Percentiles rank a stretch among this genome's conserved stretches.
Evolutionary conservation across 805 yeast genomes (phyloP).

Genomic region (Henningerozyma blattae): DNA sequence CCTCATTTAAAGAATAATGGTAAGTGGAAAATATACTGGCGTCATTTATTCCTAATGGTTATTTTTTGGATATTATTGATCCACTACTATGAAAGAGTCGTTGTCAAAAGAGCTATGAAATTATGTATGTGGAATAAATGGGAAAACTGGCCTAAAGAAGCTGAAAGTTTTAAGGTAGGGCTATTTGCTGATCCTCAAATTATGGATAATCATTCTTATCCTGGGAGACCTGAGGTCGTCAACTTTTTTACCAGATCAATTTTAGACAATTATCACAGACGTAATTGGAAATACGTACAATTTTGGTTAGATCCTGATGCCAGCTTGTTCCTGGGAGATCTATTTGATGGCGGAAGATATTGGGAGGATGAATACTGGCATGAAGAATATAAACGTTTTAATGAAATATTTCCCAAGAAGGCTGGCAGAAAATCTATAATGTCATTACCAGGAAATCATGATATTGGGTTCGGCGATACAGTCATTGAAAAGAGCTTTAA

Average conservation of each 20-base stretch:
- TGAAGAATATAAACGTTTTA: constrained; percentile 58
- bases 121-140: constrained; percentile 54
- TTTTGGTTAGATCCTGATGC: constrained; percentile 56
- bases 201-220: constrained; percentile 81
- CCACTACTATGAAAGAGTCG: constrained; percentile 42
- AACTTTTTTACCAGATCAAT: constrained; percentile 46
- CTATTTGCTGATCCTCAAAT: constrained; percentile 91
- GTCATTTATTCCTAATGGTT: constrained; percentile 14
- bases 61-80: constrained; percentile 34
- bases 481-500: constrained; percentile 43
- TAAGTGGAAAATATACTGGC: constrained; percentile 12
- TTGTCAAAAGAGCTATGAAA: constrained; percentile 33
- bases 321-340: constrained; percentile 74
- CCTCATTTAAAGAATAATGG: not conserved
- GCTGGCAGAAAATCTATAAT: constrained; percentile 31
- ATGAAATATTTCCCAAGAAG: constrained; percentile 48
- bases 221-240: constrained; percentile 42
- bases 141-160: constrained; percentile 42
- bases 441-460: constrained; percentile 88
- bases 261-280: constrained; percentile 67
- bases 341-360: constrained; percentile 89
- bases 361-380: constrained; percentile 68
- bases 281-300: constrained; percentile 58
- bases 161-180: constrained; percentile 37
- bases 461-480: constrained; percentile 81